phyloP scores from a whole-genome alignment of 352 stramenopile genomes.

The Phytophthora citrophthora region DNA sequence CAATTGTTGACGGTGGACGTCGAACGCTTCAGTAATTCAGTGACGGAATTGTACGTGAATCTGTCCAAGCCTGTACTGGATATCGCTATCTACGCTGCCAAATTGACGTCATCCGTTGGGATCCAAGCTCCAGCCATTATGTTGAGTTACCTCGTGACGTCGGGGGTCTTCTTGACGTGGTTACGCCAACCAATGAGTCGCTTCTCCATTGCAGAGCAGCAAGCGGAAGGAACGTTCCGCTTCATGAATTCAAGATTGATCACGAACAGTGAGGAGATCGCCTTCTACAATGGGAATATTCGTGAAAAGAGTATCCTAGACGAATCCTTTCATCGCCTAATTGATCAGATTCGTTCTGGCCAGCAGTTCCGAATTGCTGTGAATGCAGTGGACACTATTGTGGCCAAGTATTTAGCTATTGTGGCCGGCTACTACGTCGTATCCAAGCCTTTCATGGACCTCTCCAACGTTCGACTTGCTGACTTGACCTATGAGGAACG shows the following conservation, averaged over 20 bases:
- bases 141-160: constrained; percentile 69
- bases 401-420: constrained; percentile 89
- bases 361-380: constrained; percentile 89
- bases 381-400: constrained; percentile 83
- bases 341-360: constrained; percentile 67
- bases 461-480: constrained; percentile 52
- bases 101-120: constrained; percentile 75
- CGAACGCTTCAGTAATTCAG: constrained; percentile 81
- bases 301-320: constrained; percentile 83
- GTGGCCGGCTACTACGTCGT: constrained; percentile 83
- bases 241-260: constrained; percentile 90
- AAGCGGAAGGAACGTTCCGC: constrained; percentile 85
- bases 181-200: constrained; percentile 72
- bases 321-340: constrained; percentile 69
- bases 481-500: constrained; percentile 73
- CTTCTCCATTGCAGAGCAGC: constrained; percentile 84
- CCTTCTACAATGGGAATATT: constrained; percentile 91
- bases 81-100: constrained; percentile 78
- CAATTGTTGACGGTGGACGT: constrained; percentile 89
- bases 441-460: constrained; percentile 74
- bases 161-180: constrained; percentile 76
- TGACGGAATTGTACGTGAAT: constrained; percentile 89
- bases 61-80: constrained; percentile 88
- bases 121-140: constrained; percentile 72
- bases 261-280: constrained; percentile 91